A percentile compares a stretch with the other conserved stretches of the same genome.
Conservation (phyloP, 257 asterid species). For the Fraxinus pennsylvanica region DNA sequence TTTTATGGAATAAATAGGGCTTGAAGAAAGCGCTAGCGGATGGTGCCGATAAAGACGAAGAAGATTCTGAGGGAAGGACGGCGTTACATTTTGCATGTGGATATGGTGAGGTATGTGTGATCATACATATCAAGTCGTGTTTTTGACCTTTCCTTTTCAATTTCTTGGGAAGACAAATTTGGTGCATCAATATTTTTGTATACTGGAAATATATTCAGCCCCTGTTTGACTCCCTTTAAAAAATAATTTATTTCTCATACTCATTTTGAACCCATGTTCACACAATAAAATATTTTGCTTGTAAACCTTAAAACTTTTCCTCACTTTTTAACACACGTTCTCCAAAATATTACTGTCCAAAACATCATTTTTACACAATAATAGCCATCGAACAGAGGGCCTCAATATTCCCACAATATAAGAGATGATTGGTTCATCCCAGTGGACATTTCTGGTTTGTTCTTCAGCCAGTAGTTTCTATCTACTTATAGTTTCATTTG, state of each 20-base stretch:
- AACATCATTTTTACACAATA: too few relatives aligned
- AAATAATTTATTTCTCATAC: too few relatives aligned
- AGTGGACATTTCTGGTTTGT: not conserved
- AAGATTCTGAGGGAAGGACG: conserved; percentile 97
- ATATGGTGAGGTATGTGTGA: conserved; percentile 80
- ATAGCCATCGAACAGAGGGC: too few relatives aligned
- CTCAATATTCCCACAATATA: not conserved
- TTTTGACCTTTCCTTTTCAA: not conserved
- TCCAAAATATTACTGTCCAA: too few relatives aligned
- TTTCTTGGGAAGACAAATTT: not conserved
- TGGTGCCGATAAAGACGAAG: conserved; percentile 96
- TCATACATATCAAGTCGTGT: not conserved
- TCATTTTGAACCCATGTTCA: too few relatives aligned
- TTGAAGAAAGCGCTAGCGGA: conserved; percentile 75
- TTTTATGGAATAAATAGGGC: conserved; percentile 48
- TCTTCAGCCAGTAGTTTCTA: too few relatives aligned
- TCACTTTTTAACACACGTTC: too few relatives aligned
- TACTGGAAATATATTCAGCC: not conserved
- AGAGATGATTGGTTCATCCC: not conserved
- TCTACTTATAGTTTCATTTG: not conserved
- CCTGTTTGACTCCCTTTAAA: too few relatives aligned
- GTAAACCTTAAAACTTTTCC: too few relatives aligned
- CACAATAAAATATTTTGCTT: too few relatives aligned
- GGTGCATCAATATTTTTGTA: not conserved
- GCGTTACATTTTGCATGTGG: conserved; percentile 99